Conservation (phyloP, 202 grass and related monocot species). For the Carex sylvatica region DNA sequence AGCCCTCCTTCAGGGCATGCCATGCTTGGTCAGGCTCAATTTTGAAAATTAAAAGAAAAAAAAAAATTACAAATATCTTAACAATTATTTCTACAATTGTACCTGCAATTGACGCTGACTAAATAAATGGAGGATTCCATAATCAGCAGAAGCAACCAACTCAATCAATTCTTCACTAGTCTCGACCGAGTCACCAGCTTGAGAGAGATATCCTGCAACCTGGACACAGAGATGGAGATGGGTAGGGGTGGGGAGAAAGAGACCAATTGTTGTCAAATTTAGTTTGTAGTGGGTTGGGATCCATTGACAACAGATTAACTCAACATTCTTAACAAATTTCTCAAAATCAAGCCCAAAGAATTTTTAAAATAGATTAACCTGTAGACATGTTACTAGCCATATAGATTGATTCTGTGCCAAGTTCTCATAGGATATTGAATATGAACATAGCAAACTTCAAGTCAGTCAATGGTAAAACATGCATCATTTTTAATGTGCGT, state of each 20-base stretch:
- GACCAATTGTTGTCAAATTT: not conserved
- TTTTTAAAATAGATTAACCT: not conserved
- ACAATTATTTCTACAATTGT: constrained; percentile 5
- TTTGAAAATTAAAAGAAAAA: constrained; percentile 14
- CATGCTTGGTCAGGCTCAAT: not conserved
- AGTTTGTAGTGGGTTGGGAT: not conserved
- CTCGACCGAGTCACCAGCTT: constrained; percentile 55
- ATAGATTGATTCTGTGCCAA: not conserved
- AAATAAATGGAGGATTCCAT: constrained; percentile 78
- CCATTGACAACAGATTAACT: not conserved
- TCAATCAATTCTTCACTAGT: constrained; percentile 59
- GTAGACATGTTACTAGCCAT: not conserved
- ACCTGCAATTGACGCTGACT: constrained; percentile 93
- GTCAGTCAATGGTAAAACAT: not conserved
- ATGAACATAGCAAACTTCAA: not conserved
- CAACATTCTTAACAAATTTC: constrained; percentile 1
- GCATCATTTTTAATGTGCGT: not conserved
- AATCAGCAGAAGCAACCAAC: constrained; percentile 73
- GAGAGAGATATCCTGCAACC: constrained; percentile 74
- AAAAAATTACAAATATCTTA: not conserved
- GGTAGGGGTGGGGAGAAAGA: not conserved
- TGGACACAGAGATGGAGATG: constrained; percentile 16
- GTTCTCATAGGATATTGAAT: not conserved
- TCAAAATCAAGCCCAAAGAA: constrained; percentile 5
- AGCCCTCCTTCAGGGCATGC: not conserved